Percentiles rank a stretch among this genome's conserved stretches.
Conservation (phyloP, 1,284 basidiomycete species). For the Sparassis latifolia region DNA sequence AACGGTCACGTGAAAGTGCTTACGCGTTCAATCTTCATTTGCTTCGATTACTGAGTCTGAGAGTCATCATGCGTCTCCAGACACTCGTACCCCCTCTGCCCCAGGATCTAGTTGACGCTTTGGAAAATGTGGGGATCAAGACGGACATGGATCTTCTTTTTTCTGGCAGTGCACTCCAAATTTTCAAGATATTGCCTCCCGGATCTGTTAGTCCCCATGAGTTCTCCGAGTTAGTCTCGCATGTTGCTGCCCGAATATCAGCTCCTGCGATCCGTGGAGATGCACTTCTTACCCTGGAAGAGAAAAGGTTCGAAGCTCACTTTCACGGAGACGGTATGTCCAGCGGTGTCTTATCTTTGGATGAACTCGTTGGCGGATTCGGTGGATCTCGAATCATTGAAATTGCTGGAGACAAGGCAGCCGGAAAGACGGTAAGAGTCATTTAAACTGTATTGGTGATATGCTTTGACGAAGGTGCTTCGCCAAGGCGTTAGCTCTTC, state of each 20-base stretch:
- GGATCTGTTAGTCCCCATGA: conserved; percentile 42
- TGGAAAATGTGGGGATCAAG: conserved; percentile 39
- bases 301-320: conserved; percentile 18
- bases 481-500: conserved; percentile 47
- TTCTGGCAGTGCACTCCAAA: conserved; percentile 34
- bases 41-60: too few relatives aligned
- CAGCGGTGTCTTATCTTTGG: conserved; percentile 41
- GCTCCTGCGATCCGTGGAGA: conserved; percentile 35
- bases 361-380: conserved; percentile 42
- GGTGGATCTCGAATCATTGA: conserved; percentile 48
- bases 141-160: conserved; percentile 58
- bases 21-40: too few relatives aligned
- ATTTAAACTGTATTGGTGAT: background rate
- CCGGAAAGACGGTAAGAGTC: conserved; percentile 60
- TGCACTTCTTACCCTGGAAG: conserved; percentile 28
- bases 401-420: conserved; percentile 53
- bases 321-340: conserved; percentile 17
- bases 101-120: conserved; percentile 24
- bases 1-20: too few relatives aligned
- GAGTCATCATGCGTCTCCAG: conserved; percentile 18
- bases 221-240: conserved; percentile 33
- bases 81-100: conserved; percentile 20
- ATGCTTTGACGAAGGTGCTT: background rate
- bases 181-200: conserved; percentile 43
- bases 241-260: conserved; percentile 35